Evolutionary conservation across 106 monocot species (phyloP), one percentile per base, ranked within the genome.

Genomic region (Acanthochlamys bracteata): DNA sequence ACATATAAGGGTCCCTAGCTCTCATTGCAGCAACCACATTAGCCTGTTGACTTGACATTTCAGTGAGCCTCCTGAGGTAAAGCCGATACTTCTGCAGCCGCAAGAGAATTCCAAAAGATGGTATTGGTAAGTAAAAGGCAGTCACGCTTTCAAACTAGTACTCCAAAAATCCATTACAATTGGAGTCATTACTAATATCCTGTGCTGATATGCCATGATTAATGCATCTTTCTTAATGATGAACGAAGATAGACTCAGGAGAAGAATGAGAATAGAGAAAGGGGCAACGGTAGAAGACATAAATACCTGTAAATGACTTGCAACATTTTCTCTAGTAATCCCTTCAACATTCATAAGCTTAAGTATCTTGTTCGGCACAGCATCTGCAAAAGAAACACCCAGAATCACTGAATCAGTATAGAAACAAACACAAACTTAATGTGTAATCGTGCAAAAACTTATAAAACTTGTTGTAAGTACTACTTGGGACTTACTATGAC

Each of bases 401-500:
- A 55, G 15, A 15, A 55, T 6, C n/a, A 54, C 45, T 10, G 51
- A 13, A 33, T 33, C 33, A 6, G 33, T 33, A 33, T 33, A 33
- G 33, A 33, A 33, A 33, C 33, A 33, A 9, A 19, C 4, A 51
- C 8, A 9, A 9, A 51, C 51, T 51, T 51, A 15, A 15, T 19
- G 2, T 51, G 51, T 9, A 15, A 13, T 51, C 51, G 10, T 9
- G 6, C 33, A 33, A 6, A 3, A 33, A 33, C 33, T 33, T 33
- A 1, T 6, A 6, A 33, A 33, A 6, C 33, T 3, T 33, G 33
- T 33, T 33, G 33, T 51, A 51, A 51, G 51, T 51, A 51, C 51
- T 51, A 51, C 2, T 3, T 55, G 21, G 20, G 20, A 70, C 88
- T 78, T 81, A 89, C 88, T 84, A n/a, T 89, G 83, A 59, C 81